Base-by-base conservation (phyloP, 2,329 filamentous ascomycete genomes). In the Aspergillus quadrilineatus region DNA sequence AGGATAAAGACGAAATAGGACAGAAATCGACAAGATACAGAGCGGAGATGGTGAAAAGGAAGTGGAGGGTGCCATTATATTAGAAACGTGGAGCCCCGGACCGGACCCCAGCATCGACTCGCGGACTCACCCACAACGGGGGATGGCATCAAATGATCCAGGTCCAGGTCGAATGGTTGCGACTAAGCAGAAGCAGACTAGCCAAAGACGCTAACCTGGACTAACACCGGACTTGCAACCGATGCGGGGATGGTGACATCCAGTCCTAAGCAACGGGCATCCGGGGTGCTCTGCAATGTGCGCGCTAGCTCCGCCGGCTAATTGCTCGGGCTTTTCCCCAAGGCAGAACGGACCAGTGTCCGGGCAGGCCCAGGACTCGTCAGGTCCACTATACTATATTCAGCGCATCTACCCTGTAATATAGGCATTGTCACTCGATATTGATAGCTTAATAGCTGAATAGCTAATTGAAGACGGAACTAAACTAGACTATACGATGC, bases 401-500 rank as follows among this genome's bases (percentile, higher is more conserved):
- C 22, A 22, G 22, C 3, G 22, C 22, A 22, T 22, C 22, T 22
- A 22, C 22, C 22, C 22, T 22, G 22, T 22, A 22, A 22, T 22
- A 22, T 22, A 22, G 22, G 22, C 22, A 22, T 22, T 22, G 22
- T 22, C 22, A 22, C 22, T 22, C 22, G 22, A 22, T 22, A 22
- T 22, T 4, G 2, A 22, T 22, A 22, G 22, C 22, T 22, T 22
- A 4, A 22, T 22, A 22, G 22, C 22, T 22, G 2, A 22, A 22
- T n/a, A 42, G 17, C 14, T 42, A 42, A 42, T 22, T 22, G 22
- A 22, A 22, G 22, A 22, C 22, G 22, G 22, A 22, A 15, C n/a
- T 44, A 12, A 44, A 44, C 17, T 8, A 53, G 22, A 53, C 22
- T 17, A 45, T 53, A 64, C 82, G 74, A 82, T 39, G 90, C 89